Conservation (phyloP, 2,329 filamentous ascomycete species). For the Xylaria sp. region DNA sequence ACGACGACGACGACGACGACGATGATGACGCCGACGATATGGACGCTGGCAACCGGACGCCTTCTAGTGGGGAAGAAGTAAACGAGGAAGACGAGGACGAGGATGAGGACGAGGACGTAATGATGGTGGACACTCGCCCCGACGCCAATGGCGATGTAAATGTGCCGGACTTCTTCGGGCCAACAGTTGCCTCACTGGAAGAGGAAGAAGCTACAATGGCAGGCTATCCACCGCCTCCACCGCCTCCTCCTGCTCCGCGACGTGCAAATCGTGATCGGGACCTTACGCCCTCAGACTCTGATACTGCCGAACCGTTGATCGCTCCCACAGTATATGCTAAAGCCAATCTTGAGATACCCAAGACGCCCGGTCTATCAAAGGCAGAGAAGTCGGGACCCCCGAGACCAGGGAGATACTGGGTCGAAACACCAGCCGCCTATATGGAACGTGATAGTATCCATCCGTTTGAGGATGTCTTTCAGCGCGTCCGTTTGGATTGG, state of each 20-base stretch:
- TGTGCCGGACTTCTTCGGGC: constrained; percentile 51
- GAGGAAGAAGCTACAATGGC: constrained; percentile 77
- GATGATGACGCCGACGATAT: constrained; percentile 51
- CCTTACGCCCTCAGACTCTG: constrained; percentile 71
- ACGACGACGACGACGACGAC: constrained; percentile 53
- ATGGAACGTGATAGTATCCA: constrained; percentile 64
- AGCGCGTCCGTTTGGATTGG: constrained; percentile 89
- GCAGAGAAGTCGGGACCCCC: constrained; percentile 51
- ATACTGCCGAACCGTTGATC: constrained; percentile 69
- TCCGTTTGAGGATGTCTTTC: constrained; percentile 83
- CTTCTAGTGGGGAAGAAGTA: constrained; percentile 56
- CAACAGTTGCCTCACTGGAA: constrained; percentile 69
- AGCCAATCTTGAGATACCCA: constrained; percentile 73
- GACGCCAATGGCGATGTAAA: constrained; percentile 48
- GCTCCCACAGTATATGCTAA: constrained; percentile 64
- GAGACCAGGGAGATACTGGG: constrained; percentile 81
- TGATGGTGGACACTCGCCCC: constrained; percentile 58
- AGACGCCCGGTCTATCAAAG: constrained; percentile 67
- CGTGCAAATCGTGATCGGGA: constrained; percentile 57
- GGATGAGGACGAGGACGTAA: constrained; percentile 61
- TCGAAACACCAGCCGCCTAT: constrained; percentile 75
- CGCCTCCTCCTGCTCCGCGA: constrained; percentile 57
- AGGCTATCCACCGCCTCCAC: constrained; percentile 70
- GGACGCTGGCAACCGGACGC: constrained; percentile 39
- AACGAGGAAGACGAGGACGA: constrained; percentile 57